Evolutionary conservation across 805 yeast species (phyloP).

Genomic region (Candida cerambycidarum): DNA sequence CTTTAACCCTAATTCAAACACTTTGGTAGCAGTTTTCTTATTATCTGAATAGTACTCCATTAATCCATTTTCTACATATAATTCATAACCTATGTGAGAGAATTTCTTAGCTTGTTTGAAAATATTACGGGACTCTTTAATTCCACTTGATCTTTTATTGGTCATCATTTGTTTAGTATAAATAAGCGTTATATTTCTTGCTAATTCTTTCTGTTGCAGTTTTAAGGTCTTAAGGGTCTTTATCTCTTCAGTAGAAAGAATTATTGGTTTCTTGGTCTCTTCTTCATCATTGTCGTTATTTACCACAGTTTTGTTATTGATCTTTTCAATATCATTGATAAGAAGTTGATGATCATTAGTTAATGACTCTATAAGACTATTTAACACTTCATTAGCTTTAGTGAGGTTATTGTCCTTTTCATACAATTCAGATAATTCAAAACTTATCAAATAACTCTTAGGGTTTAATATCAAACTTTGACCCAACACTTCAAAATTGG

Average conservation of each 20-base stretch:
- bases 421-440: slow-evolving; percentile 65
- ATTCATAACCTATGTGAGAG: slow-evolving; percentile 63
- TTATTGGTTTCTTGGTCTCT: slow-evolving; percentile 14
- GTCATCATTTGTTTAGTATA: slow-evolving; percentile 72
- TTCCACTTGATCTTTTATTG: slow-evolving; percentile 64
- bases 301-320: slow-evolving; percentile 16
- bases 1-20: slow-evolving; percentile 78
- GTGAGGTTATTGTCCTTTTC: slow-evolving; percentile 58
- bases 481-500: slow-evolving; percentile 43
- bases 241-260: slow-evolving; percentile 22
- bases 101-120: slow-evolving; percentile 64
- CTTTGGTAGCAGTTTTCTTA: slow-evolving; percentile 65
- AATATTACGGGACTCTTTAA: slow-evolving; percentile 68
- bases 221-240: slow-evolving; percentile 20
- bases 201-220: slow-evolving; percentile 22
- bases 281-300: slow-evolving; percentile 21
- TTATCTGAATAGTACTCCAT: slow-evolving; percentile 74
- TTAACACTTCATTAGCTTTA: slow-evolving; percentile 51
- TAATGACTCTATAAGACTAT: slow-evolving; percentile 49
- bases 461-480: slow-evolving; percentile 68
- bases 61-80: slow-evolving; percentile 78
- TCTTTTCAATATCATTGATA: slow-evolving; percentile 21
- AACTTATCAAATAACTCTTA: slow-evolving; percentile 61
- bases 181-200: slow-evolving; percentile 55
- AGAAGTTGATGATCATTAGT: slow-evolving; percentile 34